Evolutionary conservation across 2,329 filamentous ascomycete species (phyloP), one percentile per base, ranked within the genome.

Genomic region (Ophiosphaerella korrae): DNA sequence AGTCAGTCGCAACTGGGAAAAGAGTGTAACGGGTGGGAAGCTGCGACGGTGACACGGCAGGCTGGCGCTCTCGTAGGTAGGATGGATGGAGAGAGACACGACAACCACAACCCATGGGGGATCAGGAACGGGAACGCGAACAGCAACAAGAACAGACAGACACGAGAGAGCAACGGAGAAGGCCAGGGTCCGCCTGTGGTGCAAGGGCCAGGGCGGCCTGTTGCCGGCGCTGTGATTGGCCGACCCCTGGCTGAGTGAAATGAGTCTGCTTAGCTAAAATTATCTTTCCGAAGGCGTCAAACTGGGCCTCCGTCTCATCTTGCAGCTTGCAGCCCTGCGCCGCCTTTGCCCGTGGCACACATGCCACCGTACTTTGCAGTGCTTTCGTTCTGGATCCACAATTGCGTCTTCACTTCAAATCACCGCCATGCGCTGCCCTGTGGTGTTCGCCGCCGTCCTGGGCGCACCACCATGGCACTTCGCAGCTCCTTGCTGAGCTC

Each of bases 11-110:
- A 66, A 58, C 58, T 52, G 56, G 62, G 62, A 29, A 61, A 68
- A 71, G 66, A 68, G 66, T 70, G 69, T 72, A 66, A 40, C 60
- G 68, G 68, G 66, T 67, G 64, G 63, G 67, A 60, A 69, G 65
- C 67, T 71, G 63, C 67, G 65, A 67, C 64, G 53, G 64, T 6
- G 26, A 29, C 26, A 7, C 26, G 62, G 58, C 59, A 6, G 26
- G 26, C 56, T 60, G 61, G 58, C 5, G 18, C 18, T 21, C 26
- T 29, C 26, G 26, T 29, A 2, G 26, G 26, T 7, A 7, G 26
- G 26, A 6, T 29, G 26, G 26, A 29, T 29, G 26, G 26, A 23
- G 42, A 36, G 64, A 63, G 55, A 52, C 53, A 62, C 26, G 7
- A 29, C 26, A 29, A 29, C 26, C 26, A 29, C 26, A 29, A 9